Evolutionary conservation across 2,329 filamentous ascomycete species (phyloP).

Genomic region (Neurospora sp.): DNA sequence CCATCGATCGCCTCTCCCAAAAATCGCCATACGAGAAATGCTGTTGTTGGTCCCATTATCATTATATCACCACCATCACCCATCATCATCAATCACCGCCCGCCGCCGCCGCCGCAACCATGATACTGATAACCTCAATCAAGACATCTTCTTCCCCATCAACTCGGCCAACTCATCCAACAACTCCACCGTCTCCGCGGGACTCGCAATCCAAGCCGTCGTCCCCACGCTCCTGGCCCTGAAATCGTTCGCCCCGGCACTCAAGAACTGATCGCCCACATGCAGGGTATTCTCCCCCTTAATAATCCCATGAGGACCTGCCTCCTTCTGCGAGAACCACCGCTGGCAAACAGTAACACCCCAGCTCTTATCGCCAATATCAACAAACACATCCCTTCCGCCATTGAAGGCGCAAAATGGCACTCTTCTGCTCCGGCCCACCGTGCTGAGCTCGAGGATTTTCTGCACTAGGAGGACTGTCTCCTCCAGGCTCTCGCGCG

Average conservation of each 20-base stretch:
- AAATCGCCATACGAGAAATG: not conserved
- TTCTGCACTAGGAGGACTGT: slow-evolving; percentile 92
- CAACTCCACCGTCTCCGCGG: slow-evolving; percentile 78
- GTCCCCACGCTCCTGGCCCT: slow-evolving; percentile 86
- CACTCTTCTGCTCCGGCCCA: slow-evolving; percentile 45
- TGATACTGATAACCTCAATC: not conserved
- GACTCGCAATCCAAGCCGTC: slow-evolving; percentile 94
- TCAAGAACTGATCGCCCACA: slow-evolving; percentile 94
- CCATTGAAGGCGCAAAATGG: slow-evolving; percentile 99
- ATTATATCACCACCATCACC: not conserved
- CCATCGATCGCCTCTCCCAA: not conserved
- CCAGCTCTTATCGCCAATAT: slow-evolving; percentile 97
- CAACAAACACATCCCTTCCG: slow-evolving; percentile 94
- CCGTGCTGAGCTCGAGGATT: slow-evolving; percentile 70
- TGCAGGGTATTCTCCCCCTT: slow-evolving; percentile 74
- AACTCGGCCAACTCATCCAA: slow-evolving; percentile 69
- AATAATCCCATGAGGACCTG: slow-evolving; percentile 31
- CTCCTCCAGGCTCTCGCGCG: slow-evolving; percentile 86
- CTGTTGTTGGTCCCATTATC: not conserved
- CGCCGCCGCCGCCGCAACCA: not conserved
- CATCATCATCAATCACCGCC: not conserved
- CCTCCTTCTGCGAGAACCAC: slow-evolving; percentile 59
- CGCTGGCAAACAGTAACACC: slow-evolving; percentile 87
- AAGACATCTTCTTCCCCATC: slow-evolving; percentile 35
- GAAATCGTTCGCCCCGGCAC: slow-evolving; percentile 93